Evolutionary conservation across 768 basidiomycete species (phyloP).

Genomic region (Cystobasidium tubakii): DNA sequence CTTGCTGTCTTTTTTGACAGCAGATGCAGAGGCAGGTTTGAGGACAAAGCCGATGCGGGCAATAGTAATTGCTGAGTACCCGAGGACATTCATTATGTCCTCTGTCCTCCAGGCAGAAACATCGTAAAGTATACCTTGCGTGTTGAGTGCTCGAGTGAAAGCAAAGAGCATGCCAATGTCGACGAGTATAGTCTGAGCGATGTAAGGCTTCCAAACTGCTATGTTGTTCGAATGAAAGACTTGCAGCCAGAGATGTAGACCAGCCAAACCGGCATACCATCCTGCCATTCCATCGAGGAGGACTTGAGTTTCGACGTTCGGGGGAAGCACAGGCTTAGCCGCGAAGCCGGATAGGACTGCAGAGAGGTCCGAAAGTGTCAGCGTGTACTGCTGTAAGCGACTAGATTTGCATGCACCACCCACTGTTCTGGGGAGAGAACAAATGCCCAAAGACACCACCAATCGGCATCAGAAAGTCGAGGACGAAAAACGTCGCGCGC

Average conservation of each 20-base stretch:
- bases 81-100: not conserved
- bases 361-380: not conserved
- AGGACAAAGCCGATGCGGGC: not conserved
- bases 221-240: not conserved
- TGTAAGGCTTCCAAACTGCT: not conserved
- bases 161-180: not conserved
- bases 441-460: conserved; percentile 16
- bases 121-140: not conserved
- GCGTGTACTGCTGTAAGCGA: not conserved
- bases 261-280: conserved; percentile 6
- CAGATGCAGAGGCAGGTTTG: not conserved
- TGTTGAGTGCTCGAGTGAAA: not conserved
- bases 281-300: conserved; percentile 21
- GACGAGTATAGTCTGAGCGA: not conserved
- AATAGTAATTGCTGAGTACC: conserved; percentile 2
- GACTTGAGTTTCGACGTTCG: conserved; percentile 8
- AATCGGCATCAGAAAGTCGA: conserved; percentile 9
- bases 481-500: not conserved
- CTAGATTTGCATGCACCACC: not conserved
- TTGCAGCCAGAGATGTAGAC: conserved; percentile 12
- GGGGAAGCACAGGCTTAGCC: not conserved
- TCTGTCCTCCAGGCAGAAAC: not conserved
- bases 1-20: not conserved
- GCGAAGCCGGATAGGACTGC: conserved; percentile 15
- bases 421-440: not conserved